These are phyloP conservation scores for Arthroderma uncinatum DNA, from an alignment of 2,329 filamentous ascomycete species.

Conservation along the genomic window DNA sequence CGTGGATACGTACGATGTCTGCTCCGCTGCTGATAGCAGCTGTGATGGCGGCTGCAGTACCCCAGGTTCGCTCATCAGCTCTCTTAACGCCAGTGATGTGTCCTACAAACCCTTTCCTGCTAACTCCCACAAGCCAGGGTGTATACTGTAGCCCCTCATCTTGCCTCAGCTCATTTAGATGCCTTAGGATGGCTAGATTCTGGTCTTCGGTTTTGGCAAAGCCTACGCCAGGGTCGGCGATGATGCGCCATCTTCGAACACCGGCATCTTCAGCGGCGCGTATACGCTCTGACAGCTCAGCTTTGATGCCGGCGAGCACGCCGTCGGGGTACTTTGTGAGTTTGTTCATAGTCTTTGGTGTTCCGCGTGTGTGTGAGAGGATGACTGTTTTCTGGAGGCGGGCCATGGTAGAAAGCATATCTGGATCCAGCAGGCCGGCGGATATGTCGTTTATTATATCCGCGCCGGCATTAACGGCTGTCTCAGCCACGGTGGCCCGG, in stretches of 20 bases:
- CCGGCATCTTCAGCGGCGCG: constrained; percentile 68
- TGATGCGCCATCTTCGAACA: constrained; percentile 82
- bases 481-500: constrained; percentile 67
- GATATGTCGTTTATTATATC: constrained; percentile 95
- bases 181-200: constrained; percentile 67
- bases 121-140: constrained; percentile 82
- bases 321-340: constrained; percentile 59
- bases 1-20: constrained; percentile 86
- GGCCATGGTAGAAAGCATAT: constrained; percentile 74
- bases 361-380: constrained; percentile 91
- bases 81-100: constrained; percentile 63
- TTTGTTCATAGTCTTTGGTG: constrained; percentile 66
- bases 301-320: constrained; percentile 52
- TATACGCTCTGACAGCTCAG: constrained; percentile 60
- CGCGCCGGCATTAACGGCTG: constrained; percentile 65
- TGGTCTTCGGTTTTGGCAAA: constrained; percentile 78
- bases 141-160: constrained; percentile 41
- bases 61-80: constrained; percentile 62
- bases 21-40: constrained; percentile 78
- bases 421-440: constrained; percentile 62
- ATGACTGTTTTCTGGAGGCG: constrained; percentile 65
- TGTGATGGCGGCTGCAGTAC: constrained; percentile 78
- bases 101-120: constrained; percentile 82
- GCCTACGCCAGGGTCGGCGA: constrained; percentile 85
- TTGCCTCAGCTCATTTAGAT: constrained; percentile 50